Conservation (phyloP, 2,329 filamentous ascomycete genomes). For the Xylaria sp. region DNA sequence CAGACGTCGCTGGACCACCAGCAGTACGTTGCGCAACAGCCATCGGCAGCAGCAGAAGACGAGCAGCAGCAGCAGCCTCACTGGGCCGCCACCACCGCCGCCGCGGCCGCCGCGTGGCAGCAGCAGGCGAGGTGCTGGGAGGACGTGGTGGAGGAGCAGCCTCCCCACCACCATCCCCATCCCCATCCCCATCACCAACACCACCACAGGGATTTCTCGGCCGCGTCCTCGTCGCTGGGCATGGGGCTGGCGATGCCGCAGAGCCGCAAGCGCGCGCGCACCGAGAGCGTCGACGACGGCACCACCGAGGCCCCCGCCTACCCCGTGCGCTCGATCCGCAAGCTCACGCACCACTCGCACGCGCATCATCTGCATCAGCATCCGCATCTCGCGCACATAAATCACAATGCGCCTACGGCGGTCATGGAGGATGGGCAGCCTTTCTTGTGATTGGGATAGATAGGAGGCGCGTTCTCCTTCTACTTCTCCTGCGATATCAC, state of each 20-base stretch:
- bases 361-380: conserved; percentile 1
- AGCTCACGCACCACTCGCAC: conserved; percentile 32
- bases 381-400: not conserved
- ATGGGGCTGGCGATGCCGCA: conserved; percentile 15
- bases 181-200: no score
- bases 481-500: no score
- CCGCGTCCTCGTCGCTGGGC: conserved; percentile 21
- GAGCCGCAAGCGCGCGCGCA: conserved; percentile 38
- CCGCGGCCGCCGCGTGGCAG: conserved; percentile 8
- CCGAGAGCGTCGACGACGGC: conserved; percentile 35
- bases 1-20: conserved; percentile 1
- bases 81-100: conserved; percentile 10
- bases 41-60: not conserved
- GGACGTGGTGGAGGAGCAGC: not conserved
- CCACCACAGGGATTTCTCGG: conserved; percentile 11
- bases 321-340: conserved; percentile 31
- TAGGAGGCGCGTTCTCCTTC: no score
- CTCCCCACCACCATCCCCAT: not conserved
- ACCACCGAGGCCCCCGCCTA: conserved; percentile 26
- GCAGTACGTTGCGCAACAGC: conserved; percentile 6
- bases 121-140: not conserved
- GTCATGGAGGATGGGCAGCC: conserved; percentile 27
- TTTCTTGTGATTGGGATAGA: no score
- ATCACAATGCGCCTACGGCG: conserved; percentile 24
- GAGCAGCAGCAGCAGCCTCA: conserved; percentile 24